A percentile compares a stretch with the other conserved stretches of the same genome.
Conservation (phyloP, 192 early-diverging fungal genomes). For the Lunasporangiospora selenospora region DNA sequence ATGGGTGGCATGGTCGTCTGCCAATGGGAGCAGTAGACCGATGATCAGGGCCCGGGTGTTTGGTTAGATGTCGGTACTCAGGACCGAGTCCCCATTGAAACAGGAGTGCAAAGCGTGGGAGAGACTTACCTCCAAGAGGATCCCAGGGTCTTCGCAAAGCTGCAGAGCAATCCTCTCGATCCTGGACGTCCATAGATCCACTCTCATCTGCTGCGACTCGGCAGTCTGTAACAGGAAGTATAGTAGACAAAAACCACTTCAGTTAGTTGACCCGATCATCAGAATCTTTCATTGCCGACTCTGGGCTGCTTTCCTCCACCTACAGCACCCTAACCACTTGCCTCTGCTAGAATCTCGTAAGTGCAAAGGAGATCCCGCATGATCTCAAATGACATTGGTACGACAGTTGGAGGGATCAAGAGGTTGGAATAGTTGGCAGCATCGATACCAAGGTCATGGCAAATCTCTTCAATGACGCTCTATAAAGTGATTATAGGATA, state of each 20-base stretch:
- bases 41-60: not conserved
- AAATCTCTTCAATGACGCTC: conserved; percentile 23
- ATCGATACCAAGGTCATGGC: conserved; percentile 30
- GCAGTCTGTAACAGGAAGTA: too few relatives aligned
- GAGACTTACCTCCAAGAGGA: conserved; percentile 15
- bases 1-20: conserved; percentile 39
- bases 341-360: conserved; percentile 34
- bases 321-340: not conserved
- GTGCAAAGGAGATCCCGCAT: conserved; percentile 19
- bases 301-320: not conserved
- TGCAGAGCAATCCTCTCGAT: conserved; percentile 40
- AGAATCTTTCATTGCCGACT: not conserved
- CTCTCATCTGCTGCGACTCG: too few relatives aligned
- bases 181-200: too few relatives aligned
- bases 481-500: not conserved
- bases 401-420: conserved; percentile 4
- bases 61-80: not conserved
- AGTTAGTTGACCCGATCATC: not conserved
- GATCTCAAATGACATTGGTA: conserved; percentile 24
- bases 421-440: conserved; percentile 33
- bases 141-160: conserved; percentile 26
- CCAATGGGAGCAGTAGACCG: not conserved
- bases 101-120: not conserved
- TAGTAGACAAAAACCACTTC: too few relatives aligned
- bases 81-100: not conserved